Conservation (phyloP, 495 filamentous ascomycete genomes). For the Letharia lupina region DNA sequence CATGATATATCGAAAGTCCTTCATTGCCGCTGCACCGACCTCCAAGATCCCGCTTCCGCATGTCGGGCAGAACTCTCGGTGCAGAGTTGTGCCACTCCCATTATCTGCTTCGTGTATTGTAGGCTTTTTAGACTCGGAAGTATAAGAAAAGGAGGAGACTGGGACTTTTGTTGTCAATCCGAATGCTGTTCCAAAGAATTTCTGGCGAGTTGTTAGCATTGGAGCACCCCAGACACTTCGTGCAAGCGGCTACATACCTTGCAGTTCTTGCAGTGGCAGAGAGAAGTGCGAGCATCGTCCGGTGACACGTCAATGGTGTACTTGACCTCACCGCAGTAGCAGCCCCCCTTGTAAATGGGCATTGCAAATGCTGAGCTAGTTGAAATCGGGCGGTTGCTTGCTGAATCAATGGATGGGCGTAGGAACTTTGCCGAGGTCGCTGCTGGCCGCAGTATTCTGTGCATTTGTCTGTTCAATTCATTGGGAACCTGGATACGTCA, state of each 20-base stretch:
- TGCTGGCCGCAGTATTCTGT: background rate
- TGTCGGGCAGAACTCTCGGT: slow-evolving; percentile 55
- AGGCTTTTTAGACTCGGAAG: slow-evolving; percentile 30
- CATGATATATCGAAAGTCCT: slow-evolving; percentile 54
- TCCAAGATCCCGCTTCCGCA: slow-evolving; percentile 58
- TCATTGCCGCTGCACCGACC: slow-evolving; percentile 31
- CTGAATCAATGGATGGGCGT: background rate
- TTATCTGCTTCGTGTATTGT: slow-evolving; percentile 50
- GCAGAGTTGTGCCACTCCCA: slow-evolving; percentile 43
- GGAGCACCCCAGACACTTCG: background rate
- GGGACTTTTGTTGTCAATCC: slow-evolving; percentile 58
- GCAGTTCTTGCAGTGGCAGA: slow-evolving; percentile 61
- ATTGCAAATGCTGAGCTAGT: slow-evolving; percentile 7
- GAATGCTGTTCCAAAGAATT: slow-evolving; percentile 53
- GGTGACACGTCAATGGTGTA: slow-evolving; percentile 42
- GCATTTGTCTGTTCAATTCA: background rate
- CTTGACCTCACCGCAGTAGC: slow-evolving; percentile 41
- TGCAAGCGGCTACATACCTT: slow-evolving; percentile 30
- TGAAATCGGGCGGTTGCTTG: background rate
- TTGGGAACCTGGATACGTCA: slow-evolving; percentile 7
- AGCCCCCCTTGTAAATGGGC: slow-evolving; percentile 37
- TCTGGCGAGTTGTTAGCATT: slow-evolving; percentile 25
- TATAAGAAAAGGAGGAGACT: slow-evolving; percentile 37
- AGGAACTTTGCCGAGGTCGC: background rate
- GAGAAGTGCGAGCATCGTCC: slow-evolving; percentile 52